Conservation (phyloP, 352 stramenopile genomes). For the Globisporangium spiculum region DNA sequence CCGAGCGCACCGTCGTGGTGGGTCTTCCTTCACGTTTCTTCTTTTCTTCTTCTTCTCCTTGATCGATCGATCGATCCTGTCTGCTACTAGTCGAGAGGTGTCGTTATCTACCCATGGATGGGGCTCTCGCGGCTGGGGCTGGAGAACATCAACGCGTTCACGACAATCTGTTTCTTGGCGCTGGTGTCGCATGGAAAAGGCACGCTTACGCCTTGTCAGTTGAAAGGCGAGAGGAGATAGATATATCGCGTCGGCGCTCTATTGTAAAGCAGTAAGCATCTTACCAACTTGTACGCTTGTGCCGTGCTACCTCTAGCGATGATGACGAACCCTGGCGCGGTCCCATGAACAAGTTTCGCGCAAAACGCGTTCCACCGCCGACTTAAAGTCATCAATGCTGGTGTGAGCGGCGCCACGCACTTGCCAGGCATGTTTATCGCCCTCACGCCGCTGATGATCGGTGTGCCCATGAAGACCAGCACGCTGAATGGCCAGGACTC, state of each 20-base stretch:
- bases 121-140: slow-evolving; percentile 64
- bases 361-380: too few relatives aligned
- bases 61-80: too few relatives aligned
- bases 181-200: slow-evolving; percentile 93
- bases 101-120: slow-evolving; percentile 90
- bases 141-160: slow-evolving; percentile 70
- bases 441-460: too few relatives aligned
- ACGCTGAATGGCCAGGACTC: too few relatives aligned
- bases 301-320: slow-evolving; percentile 70
- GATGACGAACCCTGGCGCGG: slow-evolving; percentile 96
- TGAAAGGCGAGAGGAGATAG: background rate
- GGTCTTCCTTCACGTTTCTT: too few relatives aligned
- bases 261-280: too few relatives aligned
- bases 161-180: slow-evolving; percentile 82
- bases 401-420: too few relatives aligned
- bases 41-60: background rate
- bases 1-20: slow-evolving; percentile 88
- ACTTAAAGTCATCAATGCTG: too few relatives aligned
- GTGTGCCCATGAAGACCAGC: too few relatives aligned
- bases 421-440: too few relatives aligned
- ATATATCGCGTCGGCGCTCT: background rate
- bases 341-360: slow-evolving; percentile 46
- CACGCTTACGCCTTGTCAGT: slow-evolving; percentile 15
- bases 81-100: slow-evolving; percentile 23
- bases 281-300: background rate